These are phyloP conservation scores for Polysphondylium violaceum DNA, from an alignment of 78 protist genomes.

Conservation along the genomic window DNA sequence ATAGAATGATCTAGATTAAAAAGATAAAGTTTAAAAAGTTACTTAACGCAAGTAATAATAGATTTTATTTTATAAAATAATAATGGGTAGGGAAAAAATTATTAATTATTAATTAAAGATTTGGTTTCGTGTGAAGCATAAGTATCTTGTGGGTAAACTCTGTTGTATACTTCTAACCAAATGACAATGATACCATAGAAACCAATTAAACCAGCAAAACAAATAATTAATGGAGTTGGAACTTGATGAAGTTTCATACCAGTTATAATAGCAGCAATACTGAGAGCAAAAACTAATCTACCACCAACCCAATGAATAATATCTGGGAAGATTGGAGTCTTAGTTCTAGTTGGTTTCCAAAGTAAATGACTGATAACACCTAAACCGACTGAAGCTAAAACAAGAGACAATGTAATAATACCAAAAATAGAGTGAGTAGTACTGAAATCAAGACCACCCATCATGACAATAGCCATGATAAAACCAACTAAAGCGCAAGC, in stretches of 20 bases:
- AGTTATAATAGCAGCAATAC: conserved; percentile 49
- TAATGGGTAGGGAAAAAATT: too few relatives aligned
- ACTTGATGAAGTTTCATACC: conserved; percentile 66
- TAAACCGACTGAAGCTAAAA: conserved; percentile 9
- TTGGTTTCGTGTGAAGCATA: not conserved
- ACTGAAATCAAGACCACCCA: conserved; percentile 42
- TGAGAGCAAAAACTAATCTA: conserved; percentile 8
- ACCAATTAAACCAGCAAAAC: conserved; percentile 43
- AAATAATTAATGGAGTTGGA: conserved; percentile 29
- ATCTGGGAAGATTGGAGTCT: conserved; percentile 73
- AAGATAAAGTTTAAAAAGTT: too few relatives aligned
- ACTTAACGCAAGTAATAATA: too few relatives aligned
- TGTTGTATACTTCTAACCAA: conserved; percentile 39
- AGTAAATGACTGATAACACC: conserved; percentile 46
- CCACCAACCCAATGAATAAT: conserved; percentile 58
- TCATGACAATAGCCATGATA: conserved; percentile 6
- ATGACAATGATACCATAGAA: conserved; percentile 1
- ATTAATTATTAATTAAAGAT: not conserved
- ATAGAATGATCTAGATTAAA: too few relatives aligned
- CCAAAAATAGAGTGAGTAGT: conserved; percentile 61
- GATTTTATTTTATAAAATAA: too few relatives aligned
- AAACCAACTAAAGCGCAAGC: conserved; percentile 45
- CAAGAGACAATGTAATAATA: conserved; percentile 10
- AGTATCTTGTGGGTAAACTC: conserved; percentile 13
- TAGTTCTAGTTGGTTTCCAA: conserved; percentile 57